Percentiles rank a stretch among this genome's conserved stretches.
Conservation (phyloP, 805 yeast genomes). For the Komagataella populi region DNA sequence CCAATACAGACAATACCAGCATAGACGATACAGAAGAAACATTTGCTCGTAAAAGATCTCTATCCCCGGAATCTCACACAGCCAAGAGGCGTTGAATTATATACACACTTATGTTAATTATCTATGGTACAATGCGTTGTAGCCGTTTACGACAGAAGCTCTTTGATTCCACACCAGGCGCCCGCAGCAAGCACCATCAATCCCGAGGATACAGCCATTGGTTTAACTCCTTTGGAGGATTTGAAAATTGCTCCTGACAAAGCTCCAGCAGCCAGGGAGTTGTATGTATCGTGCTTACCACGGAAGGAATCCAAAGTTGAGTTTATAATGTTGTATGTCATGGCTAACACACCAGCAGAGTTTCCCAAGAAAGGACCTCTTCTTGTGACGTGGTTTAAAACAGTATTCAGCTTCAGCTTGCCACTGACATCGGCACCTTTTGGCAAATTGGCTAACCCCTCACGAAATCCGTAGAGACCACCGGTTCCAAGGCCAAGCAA, state of each 20-base stretch:
- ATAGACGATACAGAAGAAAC: not conserved
- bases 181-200: conserved; percentile 85
- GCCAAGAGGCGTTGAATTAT: not conserved
- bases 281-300: conserved; percentile 79
- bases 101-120: not conserved
- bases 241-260: conserved; percentile 85
- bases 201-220: conserved; percentile 78
- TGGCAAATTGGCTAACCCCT: conserved; percentile 73
- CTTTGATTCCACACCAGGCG: conserved; percentile 81
- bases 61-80: not conserved
- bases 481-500: conserved; percentile 78
- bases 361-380: conserved; percentile 96
- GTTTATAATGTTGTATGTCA: conserved; percentile 77
- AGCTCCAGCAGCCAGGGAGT: conserved; percentile 83
- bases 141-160: conserved; percentile 4
- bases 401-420: conserved; percentile 75
- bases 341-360: conserved; percentile 86
- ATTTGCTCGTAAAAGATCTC: not conserved
- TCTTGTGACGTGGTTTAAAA: conserved; percentile 83
- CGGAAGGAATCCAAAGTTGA: conserved; percentile 66
- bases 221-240: conserved; percentile 72
- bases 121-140: not conserved
- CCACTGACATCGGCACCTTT: conserved; percentile 47
- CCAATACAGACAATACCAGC: not conserved
- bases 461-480: conserved; percentile 78